Conservation (phyloP, 139 green algal species). For the Ettlia oleoabundans region DNA sequence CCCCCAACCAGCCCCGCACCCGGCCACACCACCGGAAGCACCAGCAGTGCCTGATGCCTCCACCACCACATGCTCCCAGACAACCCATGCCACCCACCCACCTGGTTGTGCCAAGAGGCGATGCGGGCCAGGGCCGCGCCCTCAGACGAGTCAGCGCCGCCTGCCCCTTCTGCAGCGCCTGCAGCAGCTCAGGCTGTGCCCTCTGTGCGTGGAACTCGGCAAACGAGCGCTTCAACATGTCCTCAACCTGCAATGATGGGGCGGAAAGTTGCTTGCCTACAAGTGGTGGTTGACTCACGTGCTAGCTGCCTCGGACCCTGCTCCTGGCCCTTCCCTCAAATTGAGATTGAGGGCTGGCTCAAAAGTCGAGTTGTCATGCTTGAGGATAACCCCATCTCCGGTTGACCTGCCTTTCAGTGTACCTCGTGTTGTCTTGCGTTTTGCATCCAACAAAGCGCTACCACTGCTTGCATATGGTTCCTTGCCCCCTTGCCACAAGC, state of each 20-base stretch:
- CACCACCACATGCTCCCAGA: background rate
- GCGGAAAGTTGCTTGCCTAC: background rate
- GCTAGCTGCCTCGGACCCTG: no score
- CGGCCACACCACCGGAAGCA: background rate
- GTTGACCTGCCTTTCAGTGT: no score
- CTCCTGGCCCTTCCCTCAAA: no score
- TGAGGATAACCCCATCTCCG: no score
- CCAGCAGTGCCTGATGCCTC: background rate
- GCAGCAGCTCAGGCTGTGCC: conserved; percentile 62
- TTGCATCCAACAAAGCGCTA: no score
- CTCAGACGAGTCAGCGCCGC: conserved; percentile 46
- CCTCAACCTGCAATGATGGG: conserved; percentile 79
- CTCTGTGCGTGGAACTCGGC: conserved; percentile 92
- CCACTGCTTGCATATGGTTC: no score
- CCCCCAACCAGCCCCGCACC: no score
- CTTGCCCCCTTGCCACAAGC: no score
- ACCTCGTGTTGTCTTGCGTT: no score
- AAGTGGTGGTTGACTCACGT: background rate
- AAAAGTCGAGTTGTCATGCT: no score
- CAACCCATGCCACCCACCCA: background rate
- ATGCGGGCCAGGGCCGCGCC: conserved; percentile 60
- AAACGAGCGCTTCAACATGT: conserved; percentile 96
- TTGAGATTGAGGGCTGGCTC: no score
- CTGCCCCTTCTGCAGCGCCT: conserved; percentile 61
- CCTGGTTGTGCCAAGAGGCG: conserved; percentile 51